Evolutionary conservation across 169 alveolate species (phyloP).

Genomic region (Cryptosporidium tyzzeri): DNA sequence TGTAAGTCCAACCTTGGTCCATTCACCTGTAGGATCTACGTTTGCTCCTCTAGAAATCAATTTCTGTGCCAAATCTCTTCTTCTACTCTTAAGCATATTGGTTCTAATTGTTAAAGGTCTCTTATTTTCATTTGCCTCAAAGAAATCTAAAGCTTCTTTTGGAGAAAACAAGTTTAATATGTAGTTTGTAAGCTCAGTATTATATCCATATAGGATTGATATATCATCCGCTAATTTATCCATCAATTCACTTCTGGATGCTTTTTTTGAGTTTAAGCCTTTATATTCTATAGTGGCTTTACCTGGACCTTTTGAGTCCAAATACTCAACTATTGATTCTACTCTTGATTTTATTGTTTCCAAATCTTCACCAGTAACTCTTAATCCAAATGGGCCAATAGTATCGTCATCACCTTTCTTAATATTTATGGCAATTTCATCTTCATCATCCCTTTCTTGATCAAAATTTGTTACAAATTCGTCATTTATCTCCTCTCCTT

Average conservation of each 20-base stretch:
- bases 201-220: conserved; percentile 90
- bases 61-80: conserved; percentile 93
- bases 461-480: conserved; percentile 52
- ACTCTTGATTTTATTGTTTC: conserved; percentile 82
- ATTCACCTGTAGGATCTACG: conserved; percentile 93
- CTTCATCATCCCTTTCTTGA: conserved; percentile 78
- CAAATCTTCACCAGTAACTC: conserved; percentile 84
- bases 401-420: conserved; percentile 78
- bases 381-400: conserved; percentile 81
- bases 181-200: conserved; percentile 89
- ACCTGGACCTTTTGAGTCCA: conserved; percentile 77
- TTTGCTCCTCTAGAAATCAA: conserved; percentile 93
- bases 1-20: conserved; percentile 95
- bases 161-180: conserved; percentile 90
- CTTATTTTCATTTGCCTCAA: conserved; percentile 92
- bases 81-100: conserved; percentile 92
- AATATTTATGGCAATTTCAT: conserved; percentile 76
- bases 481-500: conserved; percentile 75
- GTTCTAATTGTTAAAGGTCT: conserved; percentile 93
- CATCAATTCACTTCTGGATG: conserved; percentile 78
- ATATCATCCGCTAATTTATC: conserved; percentile 83
- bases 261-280: conserved; percentile 29
- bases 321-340: conserved; percentile 81
- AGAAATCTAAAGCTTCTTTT: conserved; percentile 90
- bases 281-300: conserved; percentile 42